phyloP scores from a whole-genome alignment of 1,284 basidiomycete genomes.

The Meripilus lineatus region DNA sequence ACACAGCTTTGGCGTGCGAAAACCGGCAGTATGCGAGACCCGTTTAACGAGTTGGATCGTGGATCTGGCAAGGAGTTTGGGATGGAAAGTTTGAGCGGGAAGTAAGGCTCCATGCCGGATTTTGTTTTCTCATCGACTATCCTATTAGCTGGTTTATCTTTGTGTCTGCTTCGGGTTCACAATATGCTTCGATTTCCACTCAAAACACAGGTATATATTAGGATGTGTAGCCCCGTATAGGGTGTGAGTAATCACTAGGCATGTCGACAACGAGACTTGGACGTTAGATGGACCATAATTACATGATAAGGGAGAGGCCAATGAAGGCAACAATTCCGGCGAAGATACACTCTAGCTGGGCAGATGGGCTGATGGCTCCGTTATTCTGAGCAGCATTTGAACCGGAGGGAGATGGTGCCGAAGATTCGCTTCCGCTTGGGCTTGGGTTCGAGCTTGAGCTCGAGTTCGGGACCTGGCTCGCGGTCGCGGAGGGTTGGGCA shows the following conservation, averaged over 20 bases:
- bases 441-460: slow-evolving; percentile 1
- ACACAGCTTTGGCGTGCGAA: slow-evolving; percentile 64
- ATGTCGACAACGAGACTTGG: too few relatives aligned
- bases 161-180: too few relatives aligned
- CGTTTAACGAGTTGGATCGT: slow-evolving; percentile 63
- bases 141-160: too few relatives aligned
- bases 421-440: not conserved
- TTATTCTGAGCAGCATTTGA: not conserved
- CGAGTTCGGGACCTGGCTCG: slow-evolving; percentile 2
- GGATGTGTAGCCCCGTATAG: too few relatives aligned
- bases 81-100: slow-evolving; percentile 27
- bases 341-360: not conserved
- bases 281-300: too few relatives aligned
- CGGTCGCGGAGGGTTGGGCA: not conserved
- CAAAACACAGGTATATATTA: too few relatives aligned
- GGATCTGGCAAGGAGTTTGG: slow-evolving; percentile 42
- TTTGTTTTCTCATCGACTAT: not conserved
- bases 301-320: not conserved
- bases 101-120: slow-evolving; percentile 13
- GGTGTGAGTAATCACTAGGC: too few relatives aligned
- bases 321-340: slow-evolving; percentile 4
- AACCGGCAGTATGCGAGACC: slow-evolving; percentile 70
- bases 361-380: not conserved
- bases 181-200: too few relatives aligned
- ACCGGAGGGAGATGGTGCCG: not conserved